phyloP scores from a whole-genome alignment of 2,329 filamentous ascomycete species.

The Monilinia fructigena region DNA sequence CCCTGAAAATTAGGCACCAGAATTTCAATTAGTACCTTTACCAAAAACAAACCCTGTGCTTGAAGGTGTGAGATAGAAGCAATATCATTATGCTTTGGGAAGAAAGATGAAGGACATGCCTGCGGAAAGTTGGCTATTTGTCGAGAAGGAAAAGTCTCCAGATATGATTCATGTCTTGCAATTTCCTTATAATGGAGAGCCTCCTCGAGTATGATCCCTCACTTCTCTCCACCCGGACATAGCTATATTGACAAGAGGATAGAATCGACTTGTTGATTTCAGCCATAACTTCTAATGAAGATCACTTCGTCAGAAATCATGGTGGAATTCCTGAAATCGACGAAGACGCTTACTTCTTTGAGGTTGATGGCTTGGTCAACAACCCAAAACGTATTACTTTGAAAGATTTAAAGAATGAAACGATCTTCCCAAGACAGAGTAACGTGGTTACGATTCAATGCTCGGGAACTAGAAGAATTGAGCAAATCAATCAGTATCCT shows the following conservation, averaged over 20 bases:
- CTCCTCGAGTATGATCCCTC: slow-evolving; percentile 44
- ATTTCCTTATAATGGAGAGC: slow-evolving; percentile 64
- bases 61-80: slow-evolving; percentile 55
- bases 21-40: slow-evolving; percentile 56
- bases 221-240: not conserved
- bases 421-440: slow-evolving; percentile 31
- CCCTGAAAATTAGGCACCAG: slow-evolving; percentile 42
- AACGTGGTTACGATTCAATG: slow-evolving; percentile 65
- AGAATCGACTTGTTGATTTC: slow-evolving; percentile 50
- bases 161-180: slow-evolving; percentile 63
- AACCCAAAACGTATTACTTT: slow-evolving; percentile 29
- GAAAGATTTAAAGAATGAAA: slow-evolving; percentile 30
- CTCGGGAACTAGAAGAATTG: slow-evolving; percentile 65
- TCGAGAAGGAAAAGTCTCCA: slow-evolving; percentile 55
- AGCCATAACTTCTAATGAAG: slow-evolving; percentile 57
- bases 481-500: slow-evolving; percentile 64
- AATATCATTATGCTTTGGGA: slow-evolving; percentile 56
- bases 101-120: slow-evolving; percentile 49
- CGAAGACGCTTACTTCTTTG: slow-evolving; percentile 37
- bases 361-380: slow-evolving; percentile 31
- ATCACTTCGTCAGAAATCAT: slow-evolving; percentile 71
- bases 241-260: not conserved
- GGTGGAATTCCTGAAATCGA: slow-evolving; percentile 68
- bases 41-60: slow-evolving; percentile 58
- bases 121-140: slow-evolving; percentile 57